phyloP scores from a whole-genome alignment of 495 filamentous ascomycete species.

The Daldinia caldariorum region DNA sequence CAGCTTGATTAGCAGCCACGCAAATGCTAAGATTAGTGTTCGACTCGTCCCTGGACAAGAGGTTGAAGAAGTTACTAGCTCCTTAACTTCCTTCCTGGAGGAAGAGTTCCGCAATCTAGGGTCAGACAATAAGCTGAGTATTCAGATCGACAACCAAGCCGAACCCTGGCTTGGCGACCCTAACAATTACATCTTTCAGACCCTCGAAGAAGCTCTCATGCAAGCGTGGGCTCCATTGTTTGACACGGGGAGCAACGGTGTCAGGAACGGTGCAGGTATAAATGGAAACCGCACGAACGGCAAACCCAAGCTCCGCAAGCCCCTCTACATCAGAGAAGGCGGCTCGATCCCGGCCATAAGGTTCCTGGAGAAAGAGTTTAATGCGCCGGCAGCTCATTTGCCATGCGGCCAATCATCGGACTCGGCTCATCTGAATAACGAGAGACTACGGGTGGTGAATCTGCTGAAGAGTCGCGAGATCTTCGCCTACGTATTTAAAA shows the following conservation, averaged over 20 bases:
- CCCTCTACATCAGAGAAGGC: constrained; percentile 94
- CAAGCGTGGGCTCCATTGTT: constrained; percentile 74
- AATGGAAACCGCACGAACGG: constrained; percentile 17
- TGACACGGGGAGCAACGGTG: constrained; percentile 14
- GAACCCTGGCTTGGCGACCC: constrained; percentile 97
- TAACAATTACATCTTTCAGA: constrained; percentile 88
- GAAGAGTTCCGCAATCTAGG: constrained; percentile 76
- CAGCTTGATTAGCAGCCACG: constrained; percentile 86
- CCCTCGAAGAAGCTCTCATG: constrained; percentile 85
- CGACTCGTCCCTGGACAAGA: constrained; percentile 94
- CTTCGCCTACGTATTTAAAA: constrained; percentile 81
- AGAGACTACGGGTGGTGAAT: constrained; percentile 86
- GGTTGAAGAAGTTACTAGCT: constrained; percentile 73
- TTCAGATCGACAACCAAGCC: constrained; percentile 89
- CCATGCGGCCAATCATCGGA: constrained; percentile 97
- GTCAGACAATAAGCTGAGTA: constrained; percentile 80
- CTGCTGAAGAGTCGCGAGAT: constrained; percentile 92
- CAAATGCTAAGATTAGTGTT: constrained; percentile 85
- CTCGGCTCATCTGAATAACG: constrained; percentile 92
- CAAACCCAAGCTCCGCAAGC: constrained; percentile 56
- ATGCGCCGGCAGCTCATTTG: constrained; percentile 89
- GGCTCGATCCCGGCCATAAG: constrained; percentile 92
- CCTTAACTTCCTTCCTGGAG: constrained; percentile 71
- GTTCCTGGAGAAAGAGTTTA: constrained; percentile 95
- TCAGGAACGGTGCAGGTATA: neutral